Base-by-base conservation (phyloP, 371 early-diverging fungal species). In the Mucor racemosus region DNA sequence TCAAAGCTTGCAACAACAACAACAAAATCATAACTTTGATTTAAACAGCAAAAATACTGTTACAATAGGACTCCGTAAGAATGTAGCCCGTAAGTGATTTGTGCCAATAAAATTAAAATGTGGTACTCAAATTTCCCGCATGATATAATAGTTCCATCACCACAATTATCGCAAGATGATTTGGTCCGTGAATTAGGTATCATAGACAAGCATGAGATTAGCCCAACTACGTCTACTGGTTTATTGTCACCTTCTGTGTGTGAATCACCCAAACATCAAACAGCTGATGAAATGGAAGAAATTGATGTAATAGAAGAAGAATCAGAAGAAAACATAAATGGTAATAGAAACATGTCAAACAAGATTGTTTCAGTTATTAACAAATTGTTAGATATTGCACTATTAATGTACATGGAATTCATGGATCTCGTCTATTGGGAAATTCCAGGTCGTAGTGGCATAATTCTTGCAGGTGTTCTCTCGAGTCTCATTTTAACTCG, bases 391-490 rank as follows among this genome's bases (percentile, higher is more conserved):
- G 66, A 66, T 35, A 53, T 66, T 41, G 54, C 44, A 10, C 35
- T 34, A 13, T 26, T 48, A 21, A 39, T 66, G n/a, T 66, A 66
- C 40, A 35, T 42, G 1, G 57, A 57, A 17, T 62, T 61, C 14
- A 46, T 67, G n/a, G 38, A 35, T 19, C 73, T 85, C 8, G 65
- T 85, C 41, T 78, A 80, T 56, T 86, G 86, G 84, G 78, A 86
- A 63, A 75, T 79, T 17, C 84, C 86, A 19, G 35, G 68, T 10
- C 67, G 76, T 39, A 79, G 81, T 21, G 83, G 69, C 54, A 79
- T 68, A 13, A 71, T 77, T 14, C 65, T 84, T 5, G 63, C 58
- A 10, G 42, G 71, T 0, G 72, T 78, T 15, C 48, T 86, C 9
- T 64, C 69, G 33, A 58, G 72, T 6, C 66, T 86, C 26, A 69